Base-by-base conservation (phyloP, 2,329 filamentous ascomycete genomes). In the Colletotrichum simmondsii region DNA sequence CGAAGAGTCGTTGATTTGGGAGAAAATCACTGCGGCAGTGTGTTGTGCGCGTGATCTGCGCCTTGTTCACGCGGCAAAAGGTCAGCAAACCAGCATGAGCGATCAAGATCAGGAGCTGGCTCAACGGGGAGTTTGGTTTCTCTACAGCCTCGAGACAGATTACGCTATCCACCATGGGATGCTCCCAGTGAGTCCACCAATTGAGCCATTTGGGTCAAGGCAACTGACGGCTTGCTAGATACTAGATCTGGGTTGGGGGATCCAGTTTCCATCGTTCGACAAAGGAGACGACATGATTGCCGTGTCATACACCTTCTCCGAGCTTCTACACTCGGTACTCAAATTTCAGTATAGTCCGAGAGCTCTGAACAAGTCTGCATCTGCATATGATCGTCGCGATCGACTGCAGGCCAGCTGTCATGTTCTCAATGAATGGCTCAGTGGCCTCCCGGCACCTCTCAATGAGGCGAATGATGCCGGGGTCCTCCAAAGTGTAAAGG, bases 41-140 rank as follows among this genome's bases (percentile, higher is more conserved):
- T 72, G 65, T 8, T 72, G 70, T 54, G 70, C 70, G 3, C 35
- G 70, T 35, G 70, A 72, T 5, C 70, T 72, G 14, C 70, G 70
- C 2, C 58, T 72, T 10, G 65, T 72, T 11, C 70, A 72, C 54
- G 22, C 70, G 10, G 60, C 70, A 3, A 56, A 54, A 37, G 54
- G 60, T 0, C 70, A 72, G n/a, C 65, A 70, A 24, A 11, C 54
- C 0, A 49, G 26, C n/a, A 65, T 72, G 42, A 70, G 46, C n/a
- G 46, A 70, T 10, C 54, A 70, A 12, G 70, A 72, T 1, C 66
- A 70, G 14, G 54, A 64, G 14, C 46, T 70, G 19, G 65, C 66
- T 2, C 65, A 70, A 11, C 37, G 66, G 2, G 69, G 65, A 10
- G 60, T 72, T 5, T 72, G 70, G 70, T 72, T 72, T 37, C 66